These are phyloP conservation scores for Pyrenochaeta sp. DNA, from an alignment of 2,329 filamentous ascomycete genomes.

Conservation along the genomic window DNA sequence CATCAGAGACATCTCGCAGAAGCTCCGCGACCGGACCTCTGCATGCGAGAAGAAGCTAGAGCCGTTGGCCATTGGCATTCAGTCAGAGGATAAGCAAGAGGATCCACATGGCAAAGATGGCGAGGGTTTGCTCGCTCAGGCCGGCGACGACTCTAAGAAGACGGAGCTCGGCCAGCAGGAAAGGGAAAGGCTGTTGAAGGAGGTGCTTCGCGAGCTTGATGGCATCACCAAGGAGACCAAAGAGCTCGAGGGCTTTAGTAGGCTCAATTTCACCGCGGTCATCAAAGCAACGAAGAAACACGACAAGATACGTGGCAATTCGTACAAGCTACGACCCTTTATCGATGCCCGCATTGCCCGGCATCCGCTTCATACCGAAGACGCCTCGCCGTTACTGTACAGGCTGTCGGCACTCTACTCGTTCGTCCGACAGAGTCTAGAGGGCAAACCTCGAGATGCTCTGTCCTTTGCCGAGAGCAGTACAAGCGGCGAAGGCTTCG, in stretches of 20 bases:
- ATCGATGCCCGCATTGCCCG: constrained; percentile 89
- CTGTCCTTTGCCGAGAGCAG: constrained; percentile 56
- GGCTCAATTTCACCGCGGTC: constrained; percentile 96
- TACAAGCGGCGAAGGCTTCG: constrained; percentile 71
- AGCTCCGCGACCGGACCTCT: constrained; percentile 82
- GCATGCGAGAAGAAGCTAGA: constrained; percentile 72
- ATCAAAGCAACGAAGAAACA: constrained; percentile 99
- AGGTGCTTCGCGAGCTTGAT: constrained; percentile 83
- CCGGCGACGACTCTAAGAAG: constrained; percentile 33
- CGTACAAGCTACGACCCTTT: constrained; percentile 89
- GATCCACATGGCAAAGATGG: constrained; percentile 10
- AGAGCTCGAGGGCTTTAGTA: constrained; percentile 93
- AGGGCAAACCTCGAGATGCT: constrained; percentile 60
- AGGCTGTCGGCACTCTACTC: constrained; percentile 94
- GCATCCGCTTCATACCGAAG: constrained; percentile 93
- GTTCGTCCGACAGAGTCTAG: constrained; percentile 85
- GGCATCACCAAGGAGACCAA: constrained; percentile 88
- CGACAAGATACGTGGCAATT: constrained; percentile 86
- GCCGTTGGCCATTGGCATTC: constrained; percentile 57
- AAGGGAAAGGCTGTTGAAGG: constrained; percentile 65
- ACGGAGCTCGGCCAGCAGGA: constrained; percentile 49
- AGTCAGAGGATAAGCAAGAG: constrained; percentile 29
- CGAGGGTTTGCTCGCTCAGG: constrained; percentile 23
- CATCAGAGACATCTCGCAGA: constrained; percentile 81
- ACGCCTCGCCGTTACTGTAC: constrained; percentile 89